These are phyloP conservation scores for Populus euphratica DNA, from an alignment of 345 rosid species.

Conservation along the genomic window DNA sequence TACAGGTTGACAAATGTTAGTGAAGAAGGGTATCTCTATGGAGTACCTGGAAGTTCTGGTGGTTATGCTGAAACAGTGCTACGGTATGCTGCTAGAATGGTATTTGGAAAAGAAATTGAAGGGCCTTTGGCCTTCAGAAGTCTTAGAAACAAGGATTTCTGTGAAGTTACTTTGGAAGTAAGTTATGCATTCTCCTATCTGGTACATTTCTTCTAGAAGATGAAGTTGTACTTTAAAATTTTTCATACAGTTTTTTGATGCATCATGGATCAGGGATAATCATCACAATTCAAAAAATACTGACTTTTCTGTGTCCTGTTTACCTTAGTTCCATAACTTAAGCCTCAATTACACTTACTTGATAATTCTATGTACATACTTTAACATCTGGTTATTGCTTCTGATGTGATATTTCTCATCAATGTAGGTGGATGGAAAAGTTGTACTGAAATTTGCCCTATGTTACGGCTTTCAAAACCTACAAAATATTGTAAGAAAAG, in stretches of 20 bases:
- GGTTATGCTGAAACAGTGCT: slow-evolving; percentile 86
- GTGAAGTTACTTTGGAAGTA: slow-evolving; percentile 77
- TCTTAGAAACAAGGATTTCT: slow-evolving; percentile 76
- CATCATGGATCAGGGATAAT: not conserved
- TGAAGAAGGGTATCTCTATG: slow-evolving; percentile 73
- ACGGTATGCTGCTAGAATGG: slow-evolving; percentile 57
- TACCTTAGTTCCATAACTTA: not conserved
- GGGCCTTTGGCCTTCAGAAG: slow-evolving; percentile 62
- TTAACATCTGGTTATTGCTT: not conserved
- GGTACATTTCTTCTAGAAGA: not conserved
- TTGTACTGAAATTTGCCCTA: slow-evolving; percentile 65
- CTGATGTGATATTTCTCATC: not conserved
- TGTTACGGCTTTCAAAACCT: slow-evolving; percentile 95
- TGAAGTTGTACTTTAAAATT: not conserved
- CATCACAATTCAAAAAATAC: not conserved
- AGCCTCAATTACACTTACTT: not conserved
- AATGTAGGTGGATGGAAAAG: slow-evolving; percentile 69
- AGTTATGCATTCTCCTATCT: slow-evolving; percentile 22
- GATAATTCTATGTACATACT: not conserved
- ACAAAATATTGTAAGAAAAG: slow-evolving; percentile 81
- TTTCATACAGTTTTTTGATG: not conserved
- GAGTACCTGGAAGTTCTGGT: slow-evolving; percentile 90
- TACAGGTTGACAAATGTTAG: slow-evolving; percentile 72
- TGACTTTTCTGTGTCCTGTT: not conserved
- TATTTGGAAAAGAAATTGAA: slow-evolving; percentile 61